phyloP scores from a whole-genome alignment of 1,139 yeast species.

The Hyphopichia burtonii region DNA sequence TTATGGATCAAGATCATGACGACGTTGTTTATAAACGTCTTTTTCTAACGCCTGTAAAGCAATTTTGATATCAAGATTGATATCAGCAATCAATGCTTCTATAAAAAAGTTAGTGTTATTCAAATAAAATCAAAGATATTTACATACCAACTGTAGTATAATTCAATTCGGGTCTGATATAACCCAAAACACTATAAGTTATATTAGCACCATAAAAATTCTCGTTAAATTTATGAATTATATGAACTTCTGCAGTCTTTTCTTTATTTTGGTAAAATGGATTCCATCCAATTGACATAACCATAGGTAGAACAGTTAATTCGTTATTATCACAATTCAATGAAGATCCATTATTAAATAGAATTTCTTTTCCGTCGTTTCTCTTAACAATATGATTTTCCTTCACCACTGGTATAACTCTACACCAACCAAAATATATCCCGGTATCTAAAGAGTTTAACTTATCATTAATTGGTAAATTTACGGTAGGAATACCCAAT shows the following conservation, averaged over 20 bases:
- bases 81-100: slow-evolving; percentile 86
- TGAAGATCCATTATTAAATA: slow-evolving; percentile 60
- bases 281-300: slow-evolving; percentile 94
- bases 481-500: slow-evolving; percentile 94
- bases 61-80: slow-evolving; percentile 71
- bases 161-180: slow-evolving; percentile 85
- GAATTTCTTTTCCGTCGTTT: slow-evolving; percentile 45
- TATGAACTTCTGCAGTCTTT: slow-evolving; percentile 84
- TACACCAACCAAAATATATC: slow-evolving; percentile 86
- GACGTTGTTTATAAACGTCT: slow-evolving; percentile 14
- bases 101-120: slow-evolving; percentile 14
- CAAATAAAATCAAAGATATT: too few relatives aligned
- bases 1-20: neutral
- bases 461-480: slow-evolving; percentile 63
- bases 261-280: slow-evolving; percentile 82
- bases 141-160: slow-evolving; percentile 63
- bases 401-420: slow-evolving; percentile 25
- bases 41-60: slow-evolving; percentile 50
- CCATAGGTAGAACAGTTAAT: slow-evolving; percentile 71
- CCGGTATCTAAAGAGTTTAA: slow-evolving; percentile 64
- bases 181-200: slow-evolving; percentile 73
- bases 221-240: slow-evolving; percentile 66
- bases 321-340: slow-evolving; percentile 29
- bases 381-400: slow-evolving; percentile 22
- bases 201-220: slow-evolving; percentile 84